Conservation (phyloP, 306 rosid species). For the Coriaria nepalensis region DNA sequence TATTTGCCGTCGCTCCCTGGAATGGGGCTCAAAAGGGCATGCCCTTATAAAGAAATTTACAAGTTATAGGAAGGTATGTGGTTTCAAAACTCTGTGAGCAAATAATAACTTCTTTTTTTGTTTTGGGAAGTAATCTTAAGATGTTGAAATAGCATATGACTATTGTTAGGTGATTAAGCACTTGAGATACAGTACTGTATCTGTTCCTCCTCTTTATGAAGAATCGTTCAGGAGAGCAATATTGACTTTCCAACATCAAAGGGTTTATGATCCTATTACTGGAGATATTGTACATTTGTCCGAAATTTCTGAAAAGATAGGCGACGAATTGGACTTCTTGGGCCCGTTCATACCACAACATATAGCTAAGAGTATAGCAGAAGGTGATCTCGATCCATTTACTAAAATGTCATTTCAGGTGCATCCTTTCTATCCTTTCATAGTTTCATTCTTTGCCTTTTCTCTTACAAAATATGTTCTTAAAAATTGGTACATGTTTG, state of each 20-base stretch:
- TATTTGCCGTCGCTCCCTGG: slow-evolving; percentile 89
- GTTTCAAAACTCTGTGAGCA: slow-evolving; percentile 2
- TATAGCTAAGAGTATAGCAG: slow-evolving; percentile 77
- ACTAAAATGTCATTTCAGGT: slow-evolving; percentile 74
- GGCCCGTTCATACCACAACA: slow-evolving; percentile 69
- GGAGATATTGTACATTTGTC: slow-evolving; percentile 64
- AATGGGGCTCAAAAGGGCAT: slow-evolving; percentile 96
- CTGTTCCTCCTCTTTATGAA: slow-evolving; percentile 71
- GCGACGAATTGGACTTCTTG: slow-evolving; percentile 58
- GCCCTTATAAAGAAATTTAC: slow-evolving; percentile 52
- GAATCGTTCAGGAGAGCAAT: slow-evolving; percentile 81
- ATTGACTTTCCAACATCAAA: slow-evolving; percentile 72
- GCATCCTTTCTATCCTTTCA: slow-evolving; percentile 3
- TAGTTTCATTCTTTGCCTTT: not conserved
- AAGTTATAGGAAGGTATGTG: slow-evolving; percentile 68
- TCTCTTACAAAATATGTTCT: not conserved
- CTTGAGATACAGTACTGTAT: slow-evolving; percentile 56
- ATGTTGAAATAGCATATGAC: slow-evolving; percentile 15
- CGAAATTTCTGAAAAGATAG: slow-evolving; percentile 28
- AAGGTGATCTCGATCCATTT: slow-evolving; percentile 82
- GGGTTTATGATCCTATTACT: slow-evolving; percentile 58
- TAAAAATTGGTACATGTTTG: slow-evolving; percentile 10
- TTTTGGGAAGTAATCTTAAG: slow-evolving; percentile 4
- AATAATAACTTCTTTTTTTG: not conserved
- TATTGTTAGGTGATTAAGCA: slow-evolving; percentile 69